Base-by-base conservation (phyloP, 352 stramenopile species). In the Pythium brassicae region DNA sequence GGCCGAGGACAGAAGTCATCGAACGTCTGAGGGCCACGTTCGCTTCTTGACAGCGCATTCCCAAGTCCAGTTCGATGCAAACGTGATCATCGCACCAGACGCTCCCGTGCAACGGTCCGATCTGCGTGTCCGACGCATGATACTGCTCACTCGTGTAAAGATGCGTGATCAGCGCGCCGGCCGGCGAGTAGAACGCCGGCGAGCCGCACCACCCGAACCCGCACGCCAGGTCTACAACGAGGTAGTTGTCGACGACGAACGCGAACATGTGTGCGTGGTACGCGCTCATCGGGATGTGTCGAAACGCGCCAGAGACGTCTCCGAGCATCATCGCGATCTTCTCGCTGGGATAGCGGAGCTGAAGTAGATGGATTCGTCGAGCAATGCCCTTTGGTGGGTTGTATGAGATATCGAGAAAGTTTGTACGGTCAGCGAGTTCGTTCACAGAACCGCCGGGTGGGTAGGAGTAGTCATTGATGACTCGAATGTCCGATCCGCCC, bases 161-260 rank as follows among this genome's bases (percentile, higher is more conserved):
- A 6, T 44, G 0, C 8, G 71, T 68, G 45, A 71, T 66, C 6
- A 62, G 10, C 2, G 50, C 47, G 11, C 53, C 58, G 9, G 59
- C 59, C 15, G 62, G 4, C 2, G 50, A 56, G 22, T 75, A 72
- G 27, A 67, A 67, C 1, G 67, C 54, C 15, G 63, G 67, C 0
- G 67, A 14, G 1, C 37, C 35, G 6, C 22, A 49, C 57, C 57
- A 63, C 2, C 57, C 57, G 19, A 63, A 57, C 27, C 47, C 57
- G 22, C 60, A 71, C 0, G 60, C 27, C 2, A 72, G 34, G 29
- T 69, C 63, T 25, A 69, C 65, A 19, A 69, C 52, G 5, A 69
- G 14, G 15, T 58, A 17, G 35, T 42, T 15, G 35, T 42, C 35
- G 35, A 12, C 4, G 3, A 15, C 35, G 35, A 42, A 42, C 10